A percentile compares a stretch with the other conserved stretches of the same genome.
These are phyloP conservation scores for Rhizopogon vinicolor DNA, from an alignment of 768 basidiomycete species.

Conservation along the genomic window DNA sequence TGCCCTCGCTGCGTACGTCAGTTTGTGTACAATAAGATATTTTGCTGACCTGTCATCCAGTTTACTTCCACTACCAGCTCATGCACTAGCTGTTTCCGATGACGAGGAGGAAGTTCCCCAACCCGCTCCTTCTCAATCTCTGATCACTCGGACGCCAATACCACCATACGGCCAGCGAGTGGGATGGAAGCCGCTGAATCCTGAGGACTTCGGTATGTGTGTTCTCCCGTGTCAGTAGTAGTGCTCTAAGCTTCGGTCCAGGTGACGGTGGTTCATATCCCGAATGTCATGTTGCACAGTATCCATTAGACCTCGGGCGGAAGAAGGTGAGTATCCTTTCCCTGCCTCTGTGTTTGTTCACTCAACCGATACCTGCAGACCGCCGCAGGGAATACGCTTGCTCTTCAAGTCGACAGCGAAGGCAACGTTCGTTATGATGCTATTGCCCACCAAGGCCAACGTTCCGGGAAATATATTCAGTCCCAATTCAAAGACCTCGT, in stretches of 20 bases:
- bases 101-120: constrained; percentile 53
- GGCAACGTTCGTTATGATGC: constrained; percentile 97
- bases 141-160: constrained; percentile 49
- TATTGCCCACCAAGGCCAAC: constrained; percentile 93
- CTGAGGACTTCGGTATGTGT: constrained; percentile 77
- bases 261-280: constrained; percentile 87
- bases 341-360: neutral
- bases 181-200: constrained; percentile 82
- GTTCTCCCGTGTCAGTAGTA: constrained; percentile 2
- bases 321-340: constrained; percentile 67
- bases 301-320: constrained; percentile 90
- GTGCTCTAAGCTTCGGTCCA: constrained; percentile 21
- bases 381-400: constrained; percentile 89
- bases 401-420: constrained; percentile 93
- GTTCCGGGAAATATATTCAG: constrained; percentile 80
- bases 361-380: constrained; percentile 41
- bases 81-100: constrained; percentile 49
- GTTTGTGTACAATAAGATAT: neutral
- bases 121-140: constrained; percentile 26
- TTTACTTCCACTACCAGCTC: constrained; percentile 61
- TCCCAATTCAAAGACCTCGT: constrained; percentile 98
- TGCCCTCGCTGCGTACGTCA: constrained; percentile 73
- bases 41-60: constrained; percentile 32
- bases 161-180: constrained; percentile 85
- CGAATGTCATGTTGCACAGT: constrained; percentile 96